phyloP scores from a whole-genome alignment of 2,329 filamentous ascomycete genomes.

The Fusarium cicatricum region DNA sequence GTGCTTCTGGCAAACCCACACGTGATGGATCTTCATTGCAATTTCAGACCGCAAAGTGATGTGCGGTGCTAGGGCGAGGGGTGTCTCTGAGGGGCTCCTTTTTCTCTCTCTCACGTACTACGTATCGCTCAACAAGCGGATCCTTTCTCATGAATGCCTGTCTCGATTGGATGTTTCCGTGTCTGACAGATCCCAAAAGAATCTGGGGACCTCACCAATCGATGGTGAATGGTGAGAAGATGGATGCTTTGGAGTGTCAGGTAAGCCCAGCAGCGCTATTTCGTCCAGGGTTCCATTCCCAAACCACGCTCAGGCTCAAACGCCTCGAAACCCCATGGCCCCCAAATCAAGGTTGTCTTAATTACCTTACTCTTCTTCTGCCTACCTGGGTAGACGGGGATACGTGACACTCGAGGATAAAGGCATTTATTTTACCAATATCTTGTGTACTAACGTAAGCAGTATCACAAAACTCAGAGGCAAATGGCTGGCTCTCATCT shows the following conservation, averaged over 20 bases:
- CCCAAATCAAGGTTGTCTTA: too few species aligned
- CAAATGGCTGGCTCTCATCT: too few species aligned
- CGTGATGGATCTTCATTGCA: conserved; percentile 43
- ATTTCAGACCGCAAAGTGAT: conserved; percentile 34
- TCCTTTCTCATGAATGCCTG: not conserved
- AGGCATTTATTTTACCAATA: too few species aligned
- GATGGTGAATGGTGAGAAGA: conserved; percentile 22
- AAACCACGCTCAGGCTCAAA: conserved; percentile 21
- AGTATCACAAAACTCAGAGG: too few species aligned
- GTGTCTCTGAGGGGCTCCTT: conserved; percentile 9
- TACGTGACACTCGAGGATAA: too few species aligned
- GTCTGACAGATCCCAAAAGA: conserved; percentile 10
- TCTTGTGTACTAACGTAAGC: too few species aligned
- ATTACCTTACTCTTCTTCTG: too few species aligned
- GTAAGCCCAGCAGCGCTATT: conserved; percentile 1
- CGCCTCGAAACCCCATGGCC: too few species aligned
- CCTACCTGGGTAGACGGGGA: too few species aligned
- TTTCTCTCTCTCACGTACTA: conserved; percentile 3
- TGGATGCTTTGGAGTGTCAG: conserved; percentile 12
- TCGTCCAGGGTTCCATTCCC: not conserved
- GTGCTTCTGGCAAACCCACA: conserved; percentile 27
- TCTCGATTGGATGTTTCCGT: conserved; percentile 10
- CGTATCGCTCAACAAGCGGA: not conserved
- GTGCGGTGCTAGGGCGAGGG: conserved; percentile 14
- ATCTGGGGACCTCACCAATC: conserved; percentile 31